Base-by-base conservation (phyloP, 75 land plant genomes). In the Chamaecyparis obtusa region DNA sequence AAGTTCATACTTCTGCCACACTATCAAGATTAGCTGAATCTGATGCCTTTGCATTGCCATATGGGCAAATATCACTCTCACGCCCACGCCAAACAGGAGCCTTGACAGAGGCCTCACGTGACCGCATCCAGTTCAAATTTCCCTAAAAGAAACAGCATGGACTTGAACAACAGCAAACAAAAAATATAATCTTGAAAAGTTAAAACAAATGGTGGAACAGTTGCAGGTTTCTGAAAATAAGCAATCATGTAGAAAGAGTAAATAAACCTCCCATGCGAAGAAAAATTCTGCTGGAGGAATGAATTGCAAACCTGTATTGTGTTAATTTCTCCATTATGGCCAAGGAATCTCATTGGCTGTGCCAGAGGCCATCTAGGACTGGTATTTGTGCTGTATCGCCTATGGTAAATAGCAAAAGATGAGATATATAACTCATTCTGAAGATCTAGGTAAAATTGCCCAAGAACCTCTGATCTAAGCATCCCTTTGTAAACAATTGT, bases 311-410 rank as follows among this genome's bases (percentile, higher is more conserved):
- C 99, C 99, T 98, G 99, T 82, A 98, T 89, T n/a, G 99, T 98
- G 81, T 98, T 98, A 67, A 98, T 98, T 91, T 98, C 99, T 88
- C 99, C 99, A 90, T 98, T 98, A 87, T 98, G 99, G 13, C 99
- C 99, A 55, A 98, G 92, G 54, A 98, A 92, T 82, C 99, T 90
- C 99, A 98, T 98, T 33, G 99, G 99, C 86, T 98, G 99, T 33
- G 99, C 99, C 89, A 97, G 96, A 83, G 99, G 97, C 99, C 99
- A 98, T 49, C 97, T 91, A 9, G 99, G 99, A 90, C 95, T 97
- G 16, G 99, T 98, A 86, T 98, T 98, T 80, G 99, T 98, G 85
- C 99, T 97, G 86, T 91, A 98, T 46, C 99, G 97, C 39, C 99
- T 89, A 86, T 98, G 99, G 79, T 98, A 98, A 84, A 98, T 97